Evolutionary conservation across 225 moss, liverwort and hornwort species (phyloP), one percentile per base, ranked within the genome.

Genomic region (Antitrichia curtipendula): DNA sequence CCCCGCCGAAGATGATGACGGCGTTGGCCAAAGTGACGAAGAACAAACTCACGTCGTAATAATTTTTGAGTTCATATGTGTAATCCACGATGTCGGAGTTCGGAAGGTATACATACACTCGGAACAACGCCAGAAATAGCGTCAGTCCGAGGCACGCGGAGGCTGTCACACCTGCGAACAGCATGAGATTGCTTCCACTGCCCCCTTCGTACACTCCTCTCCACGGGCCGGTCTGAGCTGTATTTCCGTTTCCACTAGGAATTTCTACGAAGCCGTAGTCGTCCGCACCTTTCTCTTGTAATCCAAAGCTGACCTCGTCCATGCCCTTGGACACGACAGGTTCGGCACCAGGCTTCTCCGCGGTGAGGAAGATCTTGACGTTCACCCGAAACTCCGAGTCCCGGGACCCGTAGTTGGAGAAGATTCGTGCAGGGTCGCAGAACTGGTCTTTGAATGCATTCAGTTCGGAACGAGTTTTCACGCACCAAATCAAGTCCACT

Each of bases 1-100:
- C 85, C 23, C 95, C 94, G 27, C 95, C 96, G 59, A 93, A 96
- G 11, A 80, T 71, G 50, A 91, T 87, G 72, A 95, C 82, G 19
- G 75, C 91, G 38, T 94, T 1, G 47, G 90, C 34, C 34, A 92
- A 15, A 20, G 90, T 47, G 68, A 92, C 40, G 4, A 96, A 31
- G 87, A 86, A 90, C 54, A 93, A 83, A 32, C 93, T 66, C 8
- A 89, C 90, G 21, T 94, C 86, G 15, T 80, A 64, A 64, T 82
- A 93, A 13, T 77, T 71, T 0, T 88, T 72, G 22, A 91, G 89
- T 43, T 86, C 87, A 25, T 54, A 54, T 10, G 56, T 84, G 38
- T 90, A 76, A 8, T 81, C 9, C 10, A 85, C 61, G 5, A 52
- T 29, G 53, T 87, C 41, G 4, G 88, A 62, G 54, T 92, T 69